Base-by-base conservation (phyloP, 441 rosid genomes). In the Croton laevigatus region DNA sequence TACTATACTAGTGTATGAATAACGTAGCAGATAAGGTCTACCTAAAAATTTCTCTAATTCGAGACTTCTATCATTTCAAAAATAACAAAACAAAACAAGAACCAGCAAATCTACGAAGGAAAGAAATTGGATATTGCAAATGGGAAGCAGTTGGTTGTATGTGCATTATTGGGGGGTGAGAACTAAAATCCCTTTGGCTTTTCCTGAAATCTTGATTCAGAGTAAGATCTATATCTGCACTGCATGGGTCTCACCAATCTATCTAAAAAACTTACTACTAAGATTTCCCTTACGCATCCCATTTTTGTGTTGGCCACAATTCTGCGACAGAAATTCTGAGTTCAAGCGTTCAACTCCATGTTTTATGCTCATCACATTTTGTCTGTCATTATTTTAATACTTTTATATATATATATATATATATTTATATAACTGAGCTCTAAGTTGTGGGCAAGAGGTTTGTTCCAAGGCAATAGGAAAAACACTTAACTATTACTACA, bases 321-420 rank as follows among this genome's bases (percentile, higher is more conserved):
- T 79, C 73, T 70, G 83, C 79, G 78, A 79, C 83, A 77, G 17
- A 22, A 44, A 68, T 57, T 72, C 75, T 48, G 36, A 20, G 76
- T n/a, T 59, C 45, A 13, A 68, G 63, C 22, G 13, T 64, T 59
- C 8, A 46, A 59, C 63, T 17, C 52, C 70, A 54, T 62, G 65
- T 60, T 48, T 62, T 22, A 59, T 59, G 71, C 38, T 75, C 61
- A 67, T 66, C 69, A 6, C 16, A 67, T 65, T 55, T 69, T 76
- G 49, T 71, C 75, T 63, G 53, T 66, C 59, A 37, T n/a, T n/a
- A n/a, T n/a, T n/a, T n/a, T n/a, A n/a, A n/a, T n/a, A n/a, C n/a
- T n/a, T n/a, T n/a, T n/a, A n/a, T n/a, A n/a, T n/a, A n/a, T n/a
- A n/a, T n/a, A n/a, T n/a, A n/a, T n/a, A n/a, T n/a, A n/a, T n/a